Percentiles rank a stretch among this genome's conserved stretches.
phyloP scores from a whole-genome alignment of 352 stramenopile genomes.

The Phytophthora melonis region DNA sequence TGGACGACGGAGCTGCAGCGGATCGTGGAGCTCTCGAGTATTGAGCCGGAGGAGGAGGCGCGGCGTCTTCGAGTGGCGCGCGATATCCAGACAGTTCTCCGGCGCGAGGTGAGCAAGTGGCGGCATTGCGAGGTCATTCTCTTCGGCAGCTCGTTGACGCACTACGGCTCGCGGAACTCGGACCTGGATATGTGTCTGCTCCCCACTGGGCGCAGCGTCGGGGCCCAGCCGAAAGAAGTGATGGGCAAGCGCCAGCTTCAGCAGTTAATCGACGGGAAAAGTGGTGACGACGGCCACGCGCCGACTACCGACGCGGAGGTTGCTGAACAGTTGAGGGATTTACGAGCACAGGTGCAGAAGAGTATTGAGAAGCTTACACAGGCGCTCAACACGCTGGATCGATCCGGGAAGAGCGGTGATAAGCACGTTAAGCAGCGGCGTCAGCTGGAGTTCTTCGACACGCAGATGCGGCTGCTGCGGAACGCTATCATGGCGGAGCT shows the following conservation, averaged over 20 bases:
- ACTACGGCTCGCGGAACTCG: constrained; percentile 73
- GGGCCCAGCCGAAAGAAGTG: constrained; percentile 23
- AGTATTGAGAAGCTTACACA: constrained; percentile 59
- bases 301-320: constrained; percentile 19
- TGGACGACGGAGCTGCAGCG: constrained; percentile 47
- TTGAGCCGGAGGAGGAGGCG: constrained; percentile 57
- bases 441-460: constrained; percentile 58
- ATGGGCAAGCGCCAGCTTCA: constrained; percentile 55
- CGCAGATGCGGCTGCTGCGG: constrained; percentile 45
- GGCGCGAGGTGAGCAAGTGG: constrained; percentile 57
- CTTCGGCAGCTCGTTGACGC: constrained; percentile 84
- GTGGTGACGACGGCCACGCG: constrained; percentile 16
- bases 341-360: constrained; percentile 54
- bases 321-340: constrained; percentile 47
- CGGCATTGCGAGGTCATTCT: constrained; percentile 58
- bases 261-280: constrained; percentile 47
- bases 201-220: constrained; percentile 25
- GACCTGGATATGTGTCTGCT: constrained; percentile 85
- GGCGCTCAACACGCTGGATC: constrained; percentile 45
- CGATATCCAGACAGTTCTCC: constrained; percentile 59
- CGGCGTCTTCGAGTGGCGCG: constrained; percentile 46
- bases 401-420: constrained; percentile 38
- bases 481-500: constrained; percentile 47
- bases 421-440: constrained; percentile 43
- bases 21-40: constrained; percentile 55